A percentile compares a stretch with the other conserved stretches of the same genome.
Conservation (phyloP, 176 grass and related monocot genomes). For the Oryza meridionalis region DNA sequence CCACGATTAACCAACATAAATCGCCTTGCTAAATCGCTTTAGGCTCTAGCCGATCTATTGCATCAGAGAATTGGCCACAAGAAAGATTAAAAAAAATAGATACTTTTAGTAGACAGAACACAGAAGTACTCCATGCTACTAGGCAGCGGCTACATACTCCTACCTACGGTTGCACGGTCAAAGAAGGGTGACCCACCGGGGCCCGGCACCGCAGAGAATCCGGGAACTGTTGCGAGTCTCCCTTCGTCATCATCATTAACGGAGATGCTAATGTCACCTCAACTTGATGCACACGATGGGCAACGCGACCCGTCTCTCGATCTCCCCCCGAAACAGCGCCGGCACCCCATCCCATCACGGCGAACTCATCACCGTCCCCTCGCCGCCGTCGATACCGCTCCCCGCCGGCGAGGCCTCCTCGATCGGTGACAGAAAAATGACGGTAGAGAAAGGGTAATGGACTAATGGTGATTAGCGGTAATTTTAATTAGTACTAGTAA, state of each 20-base stretch:
- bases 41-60: not conserved
- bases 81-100: not conserved
- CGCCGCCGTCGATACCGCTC: no score
- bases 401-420: no score
- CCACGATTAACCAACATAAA: not conserved
- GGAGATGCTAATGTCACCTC: conserved; percentile 48
- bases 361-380: not conserved
- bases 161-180: conserved; percentile 5
- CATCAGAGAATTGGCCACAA: not conserved
- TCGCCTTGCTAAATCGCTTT: not conserved
- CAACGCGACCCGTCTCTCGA: not conserved
- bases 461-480: not conserved
- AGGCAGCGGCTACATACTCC: not conserved
- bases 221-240: conserved; percentile 41
- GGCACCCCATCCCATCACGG: conserved; percentile 32
- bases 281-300: not conserved
- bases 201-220: conserved; percentile 33
- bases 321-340: conserved; percentile 38
- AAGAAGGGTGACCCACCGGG: conserved; percentile 29
- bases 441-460: no score
- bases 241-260: conserved; percentile 36
- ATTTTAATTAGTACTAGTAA: not conserved
- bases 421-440: no score
- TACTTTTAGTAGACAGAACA: not conserved
- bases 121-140: not conserved